phyloP scores from a whole-genome alignment of 2,329 filamentous ascomycete genomes.

The Knufia petricola region DNA sequence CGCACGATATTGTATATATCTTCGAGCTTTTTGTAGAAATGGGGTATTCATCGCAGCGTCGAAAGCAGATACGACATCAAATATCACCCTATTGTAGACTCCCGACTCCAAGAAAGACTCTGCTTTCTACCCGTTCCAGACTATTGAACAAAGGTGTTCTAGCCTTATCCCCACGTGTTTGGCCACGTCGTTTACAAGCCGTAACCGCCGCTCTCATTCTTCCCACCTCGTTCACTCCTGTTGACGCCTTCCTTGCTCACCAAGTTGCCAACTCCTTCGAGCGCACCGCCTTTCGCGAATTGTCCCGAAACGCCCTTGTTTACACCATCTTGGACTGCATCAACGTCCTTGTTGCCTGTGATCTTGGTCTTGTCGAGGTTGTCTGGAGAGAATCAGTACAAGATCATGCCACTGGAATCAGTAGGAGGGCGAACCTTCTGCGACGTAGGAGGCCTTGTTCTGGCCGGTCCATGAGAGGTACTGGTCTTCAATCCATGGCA shows the following conservation, averaged over 20 bases:
- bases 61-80: too few relatives aligned
- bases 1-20: too few relatives aligned
- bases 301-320: conserved; percentile 54
- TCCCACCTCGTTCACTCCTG: conserved; percentile 33
- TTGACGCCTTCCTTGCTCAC: conserved; percentile 25
- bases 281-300: conserved; percentile 57
- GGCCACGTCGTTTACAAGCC: background rate
- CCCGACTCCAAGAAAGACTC: too few relatives aligned
- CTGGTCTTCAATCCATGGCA: conserved; percentile 66
- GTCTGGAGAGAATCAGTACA: conserved; percentile 36
- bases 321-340: conserved; percentile 59
- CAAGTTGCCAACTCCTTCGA: conserved; percentile 25
- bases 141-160: too few relatives aligned
- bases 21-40: too few relatives aligned
- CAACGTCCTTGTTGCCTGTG: conserved; percentile 56
- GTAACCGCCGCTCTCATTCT: conserved; percentile 40
- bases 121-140: too few relatives aligned
- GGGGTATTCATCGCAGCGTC: too few relatives aligned
- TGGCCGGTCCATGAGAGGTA: conserved; percentile 65
- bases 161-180: too few relatives aligned
- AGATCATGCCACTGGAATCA: background rate
- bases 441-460: conserved; percentile 63
- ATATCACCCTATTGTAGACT: too few relatives aligned
- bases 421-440: conserved; percentile 47
- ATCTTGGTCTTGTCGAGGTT: conserved; percentile 60